These are phyloP conservation scores for Microascus cirrosus DNA, from an alignment of 2,329 filamentous ascomycete genomes.

Conservation along the genomic window DNA sequence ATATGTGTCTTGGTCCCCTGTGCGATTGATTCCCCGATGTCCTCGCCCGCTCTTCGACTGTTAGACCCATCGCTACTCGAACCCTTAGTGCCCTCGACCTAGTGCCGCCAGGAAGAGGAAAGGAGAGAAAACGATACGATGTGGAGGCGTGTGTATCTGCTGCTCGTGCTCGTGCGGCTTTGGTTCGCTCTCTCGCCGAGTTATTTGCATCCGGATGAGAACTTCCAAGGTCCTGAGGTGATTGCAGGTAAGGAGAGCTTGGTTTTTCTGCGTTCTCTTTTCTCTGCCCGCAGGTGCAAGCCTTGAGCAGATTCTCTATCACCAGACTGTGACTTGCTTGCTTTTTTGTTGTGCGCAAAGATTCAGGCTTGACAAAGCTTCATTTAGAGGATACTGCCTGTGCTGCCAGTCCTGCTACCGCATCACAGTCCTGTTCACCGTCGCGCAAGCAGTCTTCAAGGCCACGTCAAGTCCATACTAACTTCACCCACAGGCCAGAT, in stretches of 20 bases:
- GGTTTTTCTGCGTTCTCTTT: neutral
- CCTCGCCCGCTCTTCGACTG: neutral
- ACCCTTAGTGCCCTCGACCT: neutral
- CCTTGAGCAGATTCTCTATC: neutral
- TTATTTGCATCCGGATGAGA: constrained; percentile 97
- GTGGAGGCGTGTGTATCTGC: constrained; percentile 85
- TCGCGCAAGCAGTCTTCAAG: neutral
- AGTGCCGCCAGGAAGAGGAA: neutral
- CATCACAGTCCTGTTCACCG: neutral
- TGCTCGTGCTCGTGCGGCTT: constrained; percentile 75
- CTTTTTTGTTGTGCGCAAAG: neutral
- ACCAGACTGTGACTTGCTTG: neutral
- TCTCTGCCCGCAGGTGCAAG: neutral
- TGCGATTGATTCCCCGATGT: neutral
- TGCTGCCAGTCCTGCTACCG: neutral
- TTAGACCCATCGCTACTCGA: neutral
- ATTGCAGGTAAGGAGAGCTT: constrained; percentile 65
- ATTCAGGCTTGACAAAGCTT: too few relatives aligned
- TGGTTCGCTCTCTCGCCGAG: constrained; percentile 92
- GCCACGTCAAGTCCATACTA: neutral
- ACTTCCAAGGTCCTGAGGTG: constrained; percentile 96
- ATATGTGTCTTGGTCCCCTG: neutral
- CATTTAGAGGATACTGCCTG: neutral
- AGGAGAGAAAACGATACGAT: constrained; percentile 31
- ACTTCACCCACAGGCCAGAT: constrained; percentile 57